Evolutionary conservation across 176 grass and related monocot species (phyloP), one percentile per base, ranked within the genome.

Genomic region (Ensete ventricosum): DNA sequence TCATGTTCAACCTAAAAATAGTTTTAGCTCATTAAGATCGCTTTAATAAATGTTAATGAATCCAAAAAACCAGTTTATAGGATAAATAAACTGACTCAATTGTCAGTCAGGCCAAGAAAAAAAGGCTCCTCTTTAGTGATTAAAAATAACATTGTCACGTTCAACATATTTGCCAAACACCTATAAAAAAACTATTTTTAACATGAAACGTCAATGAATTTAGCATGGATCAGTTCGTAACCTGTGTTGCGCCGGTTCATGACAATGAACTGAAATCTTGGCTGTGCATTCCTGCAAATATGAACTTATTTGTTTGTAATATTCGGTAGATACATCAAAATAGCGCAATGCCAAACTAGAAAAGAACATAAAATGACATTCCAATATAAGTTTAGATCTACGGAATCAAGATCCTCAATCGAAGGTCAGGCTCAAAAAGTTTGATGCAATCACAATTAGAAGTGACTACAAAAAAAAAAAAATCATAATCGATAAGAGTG

Each of bases 211-310:
- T 49, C 16, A 71, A 75, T 43, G 64, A 26, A 73, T 87, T 17
- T 62, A n/a, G 20, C 20, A 7, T 14, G 57, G 14, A 62, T 5
- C 20, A 62, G 57, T 21, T 21, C 0, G 34, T 43, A 43, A 90
- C 92, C 92, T 58, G 88, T 91, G 71, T 89, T 91, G 52, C 92
- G 88, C 62, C 92, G 85, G 76, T 96, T 96, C 92, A 96, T 89
- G 62, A 91, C 92, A 72, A 96, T 96, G 80, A 96, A 96, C 54
- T 96, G 92, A 69, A 96, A 96, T 76, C 92, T 88, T 9, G 92
- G 86, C 80, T 91, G 88, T 20, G 84, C 19, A 71, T 87, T 96
- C 84, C 92, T 96, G 75, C 19, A 83, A 52, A 26, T 76, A 81
- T 25, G 34, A 48, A 52, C 54, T 72, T 23, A 82, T 59, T 48